Evolutionary conservation across 345 rosid species (phyloP), one percentile per base, ranked within the genome.

Genomic region (Gynandropsis gynandra): DNA sequence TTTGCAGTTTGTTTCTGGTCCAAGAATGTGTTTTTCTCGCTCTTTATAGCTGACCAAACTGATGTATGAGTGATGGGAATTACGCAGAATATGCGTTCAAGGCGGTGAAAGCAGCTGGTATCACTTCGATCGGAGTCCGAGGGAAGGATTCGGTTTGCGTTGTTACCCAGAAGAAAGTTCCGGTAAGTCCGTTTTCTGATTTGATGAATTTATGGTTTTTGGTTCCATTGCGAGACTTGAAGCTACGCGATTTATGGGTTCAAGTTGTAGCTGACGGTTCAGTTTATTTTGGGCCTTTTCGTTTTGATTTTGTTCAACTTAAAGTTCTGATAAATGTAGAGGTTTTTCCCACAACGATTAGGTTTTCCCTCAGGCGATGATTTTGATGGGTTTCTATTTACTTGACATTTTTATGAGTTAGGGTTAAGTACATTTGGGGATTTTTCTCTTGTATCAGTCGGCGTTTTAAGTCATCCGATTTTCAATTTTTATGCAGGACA

Each of bases 131-230:
- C 24, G 98, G 97, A 27, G 98, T 92, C 37, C 74, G 90, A 13
- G 98, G 98, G 1, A 87, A 83, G 65, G 98, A 92, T 58, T 87
- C 97, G 9, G 86, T 92, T 0, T 92, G 98, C 11, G 95, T 92
- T 18, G 98, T 92, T 34, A 87, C 98, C 3, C 98, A 92, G 78
- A 92, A 92, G 90, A 92, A 92, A 74, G 97, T 92, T 57, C 95
- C 98, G 63, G 98, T 87, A 32, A 66, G 96, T 80, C 8, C 8
- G 32, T 61, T 29, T 8, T 33, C 17, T 51, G 13, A 16, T 20
- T 44, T 27, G 10, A 27, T 3, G 6, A 5, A 4, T 10, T 54
- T 19, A n/a, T 32, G 18, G 36, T 43, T 42, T 17, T 16, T 6
- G 9, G 8, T 44, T 21, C 1, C 13, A 29, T 3, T 59, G 41